Conservation (phyloP, 306 rosid genomes). For the Begonia masoniana region DNA sequence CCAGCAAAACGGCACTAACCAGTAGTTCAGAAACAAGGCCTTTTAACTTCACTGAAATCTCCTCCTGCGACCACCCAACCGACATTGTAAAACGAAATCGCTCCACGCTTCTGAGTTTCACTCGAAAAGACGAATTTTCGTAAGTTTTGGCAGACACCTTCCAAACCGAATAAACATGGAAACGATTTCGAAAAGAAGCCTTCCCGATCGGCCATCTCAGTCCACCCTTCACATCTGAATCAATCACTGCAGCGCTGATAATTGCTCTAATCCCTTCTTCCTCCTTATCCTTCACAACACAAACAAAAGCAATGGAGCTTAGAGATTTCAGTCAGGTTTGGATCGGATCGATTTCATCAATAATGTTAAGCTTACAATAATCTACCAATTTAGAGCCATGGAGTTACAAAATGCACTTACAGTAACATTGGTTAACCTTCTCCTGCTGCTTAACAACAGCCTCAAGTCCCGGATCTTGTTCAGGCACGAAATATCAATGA, state of each 20-base stretch:
- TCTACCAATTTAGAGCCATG: no score
- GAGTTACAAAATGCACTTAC: constrained; percentile 15
- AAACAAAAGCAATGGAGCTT: neutral
- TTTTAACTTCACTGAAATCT: no score
- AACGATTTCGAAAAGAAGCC: constrained; percentile 24
- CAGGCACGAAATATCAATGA: constrained; percentile 30
- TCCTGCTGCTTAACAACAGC: constrained; percentile 20
- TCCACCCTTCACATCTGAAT: constrained; percentile 46
- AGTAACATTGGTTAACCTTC: constrained; percentile 13
- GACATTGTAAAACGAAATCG: constrained; percentile 29
- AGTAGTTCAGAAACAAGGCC: no score
- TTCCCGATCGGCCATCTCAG: constrained; percentile 50
- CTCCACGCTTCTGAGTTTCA: constrained; percentile 35
- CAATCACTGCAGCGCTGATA: constrained; percentile 29
- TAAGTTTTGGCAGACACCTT: constrained; percentile 20
- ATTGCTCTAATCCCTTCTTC: constrained; percentile 24
- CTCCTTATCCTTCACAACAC: constrained; percentile 35
- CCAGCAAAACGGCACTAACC: no score
- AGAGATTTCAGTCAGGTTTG: neutral
- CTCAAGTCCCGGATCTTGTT: constrained; percentile 35
- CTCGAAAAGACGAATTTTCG: constrained; percentile 16
- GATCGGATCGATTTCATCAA: neutral
- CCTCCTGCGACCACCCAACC: no score
- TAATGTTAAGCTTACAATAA: neutral
- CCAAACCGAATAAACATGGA: constrained; percentile 28